A percentile compares a stretch with the other conserved stretches of the same genome.
phyloP scores from a whole-genome alignment of 768 basidiomycete genomes.

The Lactarius quietus region DNA sequence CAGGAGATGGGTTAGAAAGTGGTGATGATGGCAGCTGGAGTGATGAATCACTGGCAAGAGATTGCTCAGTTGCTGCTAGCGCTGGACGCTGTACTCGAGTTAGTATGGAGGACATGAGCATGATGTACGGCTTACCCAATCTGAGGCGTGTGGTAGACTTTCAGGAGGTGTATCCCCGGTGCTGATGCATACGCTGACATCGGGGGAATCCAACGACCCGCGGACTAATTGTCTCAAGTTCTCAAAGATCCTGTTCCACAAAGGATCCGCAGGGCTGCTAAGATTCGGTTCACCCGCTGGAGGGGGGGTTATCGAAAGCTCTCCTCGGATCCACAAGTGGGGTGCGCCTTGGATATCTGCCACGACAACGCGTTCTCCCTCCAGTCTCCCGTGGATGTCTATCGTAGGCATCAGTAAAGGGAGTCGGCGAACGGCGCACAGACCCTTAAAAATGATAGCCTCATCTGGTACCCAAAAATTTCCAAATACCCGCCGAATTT shows the following conservation, averaged over 20 bases:
- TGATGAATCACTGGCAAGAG: too few species aligned
- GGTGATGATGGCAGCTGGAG: too few species aligned
- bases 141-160: too few species aligned
- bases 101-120: neutral
- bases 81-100: neutral
- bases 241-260: neutral
- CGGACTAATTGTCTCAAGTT: conserved; percentile 13
- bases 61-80: too few species aligned
- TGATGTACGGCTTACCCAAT: neutral
- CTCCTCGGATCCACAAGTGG: conserved; percentile 2
- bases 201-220: neutral
- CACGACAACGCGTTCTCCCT: conserved; percentile 3
- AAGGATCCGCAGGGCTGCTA: neutral
- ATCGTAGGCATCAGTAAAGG: too few species aligned
- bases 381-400: conserved; percentile 1
- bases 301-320: neutral
- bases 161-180: neutral
- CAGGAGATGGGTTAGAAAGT: too few species aligned
- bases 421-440: neutral
- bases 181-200: conserved; percentile 1
- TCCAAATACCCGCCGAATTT: neutral
- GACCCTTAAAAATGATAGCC: conserved; percentile 18
- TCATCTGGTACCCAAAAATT: conserved; percentile 6
- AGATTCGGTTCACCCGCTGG: too few species aligned
- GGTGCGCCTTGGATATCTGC: neutral